A percentile compares a stretch with the other conserved stretches of the same genome.
phyloP scores from a whole-genome alignment of 1,139 yeast species.

The Meyerozyma athensensis region DNA sequence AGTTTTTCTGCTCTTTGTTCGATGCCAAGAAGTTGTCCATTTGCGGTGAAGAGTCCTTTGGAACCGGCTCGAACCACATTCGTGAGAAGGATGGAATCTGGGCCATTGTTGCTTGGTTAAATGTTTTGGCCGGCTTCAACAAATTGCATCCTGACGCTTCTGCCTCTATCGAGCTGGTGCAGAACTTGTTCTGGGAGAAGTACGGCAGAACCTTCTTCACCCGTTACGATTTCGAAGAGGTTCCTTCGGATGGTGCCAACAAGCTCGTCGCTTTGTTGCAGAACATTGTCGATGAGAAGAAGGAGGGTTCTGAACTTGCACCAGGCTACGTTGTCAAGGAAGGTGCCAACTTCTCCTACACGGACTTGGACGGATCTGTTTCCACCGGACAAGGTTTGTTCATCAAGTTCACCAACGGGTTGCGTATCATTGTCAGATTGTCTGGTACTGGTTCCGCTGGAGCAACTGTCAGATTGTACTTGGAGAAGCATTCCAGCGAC shows the following conservation, averaged over 20 bases:
- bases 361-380: conserved; percentile 91
- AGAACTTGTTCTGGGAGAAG: conserved; percentile 80
- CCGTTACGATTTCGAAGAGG: conserved; percentile 90
- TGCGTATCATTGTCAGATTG: conserved; percentile 83
- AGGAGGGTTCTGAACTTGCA: conserved; percentile 41
- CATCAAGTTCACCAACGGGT: conserved; percentile 76
- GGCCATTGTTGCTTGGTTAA: conserved; percentile 98
- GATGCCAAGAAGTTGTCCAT: conserved; percentile 90
- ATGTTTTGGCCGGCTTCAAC: conserved; percentile 81
- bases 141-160: conserved; percentile 47
- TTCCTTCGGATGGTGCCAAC: conserved; percentile 69
- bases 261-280: conserved; percentile 59
- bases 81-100: conserved; percentile 97
- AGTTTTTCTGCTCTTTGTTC: conserved; percentile 91
- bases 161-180: conserved; percentile 73
- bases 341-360: conserved; percentile 86
- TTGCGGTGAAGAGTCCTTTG: conserved; percentile 98
- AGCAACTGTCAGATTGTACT: conserved; percentile 89
- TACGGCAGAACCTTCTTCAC: conserved; percentile 98
- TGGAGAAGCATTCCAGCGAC: conserved; percentile 78
- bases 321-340: conserved; percentile 55
- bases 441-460: conserved; percentile 99
- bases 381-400: conserved; percentile 89
- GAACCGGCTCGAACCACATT: conserved; percentile 96
- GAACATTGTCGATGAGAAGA: conserved; percentile 26